These are phyloP conservation scores for Pseudogymnoascus sp. DNA, from an alignment of 2,329 filamentous ascomycete species.

Conservation along the genomic window DNA sequence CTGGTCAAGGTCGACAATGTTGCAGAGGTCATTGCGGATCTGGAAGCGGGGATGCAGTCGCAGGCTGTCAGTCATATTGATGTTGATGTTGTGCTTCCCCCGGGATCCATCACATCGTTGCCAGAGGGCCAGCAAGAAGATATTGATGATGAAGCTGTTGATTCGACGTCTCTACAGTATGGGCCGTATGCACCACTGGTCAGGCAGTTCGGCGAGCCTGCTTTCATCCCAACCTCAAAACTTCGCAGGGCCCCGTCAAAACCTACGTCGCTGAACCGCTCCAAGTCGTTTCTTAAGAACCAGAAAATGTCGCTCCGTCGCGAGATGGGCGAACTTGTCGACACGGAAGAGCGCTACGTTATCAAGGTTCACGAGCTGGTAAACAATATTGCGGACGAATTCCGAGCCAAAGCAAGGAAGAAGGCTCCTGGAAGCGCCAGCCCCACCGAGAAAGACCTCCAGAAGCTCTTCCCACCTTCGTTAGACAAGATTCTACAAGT, in stretches of 20 bases:
- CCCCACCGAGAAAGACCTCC: conserved; percentile 62
- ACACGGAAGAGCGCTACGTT: conserved; percentile 92
- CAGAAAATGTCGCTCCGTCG: conserved; percentile 80
- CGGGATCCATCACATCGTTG: conserved; percentile 60
- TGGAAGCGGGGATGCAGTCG: conserved; percentile 69
- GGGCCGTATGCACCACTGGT: conserved; percentile 70
- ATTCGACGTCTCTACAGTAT: conserved; percentile 61
- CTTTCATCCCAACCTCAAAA: conserved; percentile 80
- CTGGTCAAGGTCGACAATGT: conserved; percentile 78
- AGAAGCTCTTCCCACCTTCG: conserved; percentile 71
- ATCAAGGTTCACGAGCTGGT: conserved; percentile 79
- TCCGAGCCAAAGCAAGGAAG: conserved; percentile 59
- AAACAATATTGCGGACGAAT: conserved; percentile 70
- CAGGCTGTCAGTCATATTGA: conserved; percentile 81
- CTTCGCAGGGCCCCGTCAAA: conserved; percentile 80
- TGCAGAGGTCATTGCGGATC: conserved; percentile 60
- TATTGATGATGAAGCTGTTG: conserved; percentile 56
- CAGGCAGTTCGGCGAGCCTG: conserved; percentile 69
- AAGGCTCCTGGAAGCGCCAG: conserved; percentile 55
- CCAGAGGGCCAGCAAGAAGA: conserved; percentile 52
- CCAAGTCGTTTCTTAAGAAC: conserved; percentile 66
- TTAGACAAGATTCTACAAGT: conserved; percentile 72
- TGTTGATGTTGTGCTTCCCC: conserved; percentile 76
- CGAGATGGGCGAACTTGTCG: conserved; percentile 82
- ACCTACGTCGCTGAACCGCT: conserved; percentile 70